Base-by-base conservation (phyloP, 345 rosid genomes). In the Gossypium ekmanianum region DNA sequence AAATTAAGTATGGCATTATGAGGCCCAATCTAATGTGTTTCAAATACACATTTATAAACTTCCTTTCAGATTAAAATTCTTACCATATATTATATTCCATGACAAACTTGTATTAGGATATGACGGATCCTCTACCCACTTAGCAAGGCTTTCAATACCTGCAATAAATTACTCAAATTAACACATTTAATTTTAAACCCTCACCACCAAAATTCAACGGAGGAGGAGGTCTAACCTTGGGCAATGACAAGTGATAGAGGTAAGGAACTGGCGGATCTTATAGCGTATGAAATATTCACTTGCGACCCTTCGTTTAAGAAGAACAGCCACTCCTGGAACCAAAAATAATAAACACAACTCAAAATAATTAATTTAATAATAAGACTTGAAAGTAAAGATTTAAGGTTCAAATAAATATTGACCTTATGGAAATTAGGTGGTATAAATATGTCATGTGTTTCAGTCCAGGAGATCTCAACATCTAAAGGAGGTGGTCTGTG, bases 71-170 rank as follows among this genome's bases (percentile, higher is more conserved):
- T 58, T 14, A 45, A 58, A 18, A 67, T 14, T 27, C 44, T 58
- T 76, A 88, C 91, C 91, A 39, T 74, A 0, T 12, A 89, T 83
- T 16, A 88, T 85, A 71, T 85, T 85, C 90, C 91, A 86, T 9
- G 93, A 89, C 73, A 89, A 75, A 72, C 88, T 86, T 80, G 84
- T 52, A 67, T 81, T 85, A 18, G 91, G 86, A 75, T 85, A 76
- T 16, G 94, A 86, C 54, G 89, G 91, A 61, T 86, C 89, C 20
- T 85, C 83, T 41, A 86, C 68, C 94, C 94, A 89, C 51, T 79
- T 82, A 12, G 47, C 78, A 10, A 89, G 84, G 81, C 84, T 77
- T 56, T 86, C 84, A 58, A 64, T 61, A 56, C 88, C 93, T 86
- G 87, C 79, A 78, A 58, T 58, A 11, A 63, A 2, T 18, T 41